These are phyloP conservation scores for Magnolia sinica DNA, from an alignment of 164 flowering plant species.

Conservation along the genomic window DNA sequence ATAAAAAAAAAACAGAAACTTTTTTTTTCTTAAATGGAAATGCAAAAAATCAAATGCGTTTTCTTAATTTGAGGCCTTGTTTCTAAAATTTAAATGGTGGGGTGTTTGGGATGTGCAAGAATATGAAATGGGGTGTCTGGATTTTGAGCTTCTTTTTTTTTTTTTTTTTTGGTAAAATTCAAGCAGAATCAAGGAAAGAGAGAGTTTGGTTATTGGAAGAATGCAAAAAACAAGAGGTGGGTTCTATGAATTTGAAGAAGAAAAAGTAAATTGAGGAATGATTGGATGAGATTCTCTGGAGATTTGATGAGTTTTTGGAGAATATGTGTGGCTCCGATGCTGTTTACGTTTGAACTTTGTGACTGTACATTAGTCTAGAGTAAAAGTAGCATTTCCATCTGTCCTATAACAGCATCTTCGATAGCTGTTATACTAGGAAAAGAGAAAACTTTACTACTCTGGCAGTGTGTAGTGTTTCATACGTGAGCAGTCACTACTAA, in stretches of 20 bases:
- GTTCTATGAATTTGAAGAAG: constrained; percentile 4
- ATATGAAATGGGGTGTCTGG: constrained; percentile 3
- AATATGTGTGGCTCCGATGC: neutral
- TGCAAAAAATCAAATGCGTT: constrained; percentile 10
- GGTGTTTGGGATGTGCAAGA: neutral
- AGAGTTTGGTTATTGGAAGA: neutral
- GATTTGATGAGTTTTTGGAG: neutral
- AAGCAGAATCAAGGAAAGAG: neutral
- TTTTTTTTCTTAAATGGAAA: neutral
- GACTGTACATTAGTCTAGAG: neutral
- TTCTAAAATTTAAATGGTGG: neutral
- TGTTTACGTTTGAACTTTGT: neutral
- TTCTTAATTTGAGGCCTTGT: neutral
- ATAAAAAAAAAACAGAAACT: no score
- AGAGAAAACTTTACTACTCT: no score
- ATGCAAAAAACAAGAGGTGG: constrained; percentile 9
- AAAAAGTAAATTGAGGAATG: neutral
- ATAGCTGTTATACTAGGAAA: no score
- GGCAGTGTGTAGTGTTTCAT: no score
- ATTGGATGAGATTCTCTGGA: neutral
- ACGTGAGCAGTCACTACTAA: no score
- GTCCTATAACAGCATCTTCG: neutral
- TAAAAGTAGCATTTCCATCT: neutral
- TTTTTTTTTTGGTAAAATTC: neutral
- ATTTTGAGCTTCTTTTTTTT: neutral